Evolutionary conservation across 192 early-diverging fungal species (phyloP).

Genomic region (Coemansia aciculifera): DNA sequence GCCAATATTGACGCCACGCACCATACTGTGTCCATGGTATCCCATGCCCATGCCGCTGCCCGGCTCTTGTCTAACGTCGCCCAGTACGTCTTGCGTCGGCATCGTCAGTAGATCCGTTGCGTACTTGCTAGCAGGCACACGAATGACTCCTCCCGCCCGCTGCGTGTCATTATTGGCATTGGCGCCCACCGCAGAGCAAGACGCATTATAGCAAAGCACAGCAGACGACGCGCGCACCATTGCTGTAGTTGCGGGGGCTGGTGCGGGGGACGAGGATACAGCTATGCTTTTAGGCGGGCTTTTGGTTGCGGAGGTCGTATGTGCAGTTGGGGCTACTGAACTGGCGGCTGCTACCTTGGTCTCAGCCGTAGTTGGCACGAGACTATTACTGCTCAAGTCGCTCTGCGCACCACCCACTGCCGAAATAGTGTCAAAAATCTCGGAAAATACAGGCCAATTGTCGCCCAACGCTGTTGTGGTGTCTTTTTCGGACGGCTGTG

Average conservation of each 20-base stretch:
- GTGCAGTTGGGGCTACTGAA: constrained; percentile 2
- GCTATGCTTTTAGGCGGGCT: background rate
- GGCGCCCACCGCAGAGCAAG: background rate
- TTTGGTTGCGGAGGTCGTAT: background rate
- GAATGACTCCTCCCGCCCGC: constrained; percentile 13
- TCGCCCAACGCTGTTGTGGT: background rate
- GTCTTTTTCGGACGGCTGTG: background rate
- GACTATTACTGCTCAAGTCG: background rate
- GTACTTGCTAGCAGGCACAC: constrained; percentile 4
- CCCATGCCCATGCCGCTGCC: constrained; percentile 33
- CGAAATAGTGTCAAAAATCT: constrained; percentile 1
- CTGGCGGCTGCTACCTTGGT: background rate
- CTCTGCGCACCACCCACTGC: background rate
- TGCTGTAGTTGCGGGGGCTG: background rate
- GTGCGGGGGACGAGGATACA: background rate
- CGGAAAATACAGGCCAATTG: background rate
- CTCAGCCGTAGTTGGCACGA: constrained; percentile 3
- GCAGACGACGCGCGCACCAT: background rate
- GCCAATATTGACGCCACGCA: constrained; percentile 62
- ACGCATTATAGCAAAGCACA: background rate
- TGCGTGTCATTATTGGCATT: background rate
- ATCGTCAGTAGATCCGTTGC: background rate
- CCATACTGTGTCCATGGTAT: constrained; percentile 45
- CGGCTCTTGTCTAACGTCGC: constrained; percentile 37
- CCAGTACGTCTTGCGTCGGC: constrained; percentile 22